These are phyloP conservation scores for Russula earlei DNA, from an alignment of 768 basidiomycete species.

Conservation along the genomic window DNA sequence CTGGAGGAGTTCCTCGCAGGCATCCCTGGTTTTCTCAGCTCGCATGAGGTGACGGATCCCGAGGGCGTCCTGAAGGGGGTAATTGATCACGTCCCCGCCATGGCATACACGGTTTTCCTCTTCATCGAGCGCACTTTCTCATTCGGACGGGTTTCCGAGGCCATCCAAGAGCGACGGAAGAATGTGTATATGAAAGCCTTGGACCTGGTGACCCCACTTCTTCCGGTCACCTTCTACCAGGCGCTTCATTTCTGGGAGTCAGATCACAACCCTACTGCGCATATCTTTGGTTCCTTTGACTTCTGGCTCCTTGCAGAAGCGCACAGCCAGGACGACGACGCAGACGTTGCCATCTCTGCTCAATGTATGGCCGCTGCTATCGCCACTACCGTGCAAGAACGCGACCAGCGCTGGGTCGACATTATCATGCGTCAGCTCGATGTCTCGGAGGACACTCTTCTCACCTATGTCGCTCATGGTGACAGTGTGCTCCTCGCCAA, in stretches of 20 bases:
- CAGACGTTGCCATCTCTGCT: slow-evolving; percentile 9
- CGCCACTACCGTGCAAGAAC: neutral
- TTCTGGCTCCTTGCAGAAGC: slow-evolving; percentile 12
- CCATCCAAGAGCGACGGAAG: slow-evolving; percentile 6
- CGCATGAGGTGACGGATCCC: slow-evolving; percentile 3
- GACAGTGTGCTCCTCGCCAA: slow-evolving; percentile 14
- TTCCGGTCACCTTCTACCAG: slow-evolving; percentile 10
- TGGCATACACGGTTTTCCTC: slow-evolving; percentile 12
- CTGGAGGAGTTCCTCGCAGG: slow-evolving; percentile 11
- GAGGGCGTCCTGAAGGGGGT: neutral
- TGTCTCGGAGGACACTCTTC: neutral
- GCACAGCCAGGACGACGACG: slow-evolving; percentile 9
- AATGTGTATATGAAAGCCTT: slow-evolving; percentile 4
- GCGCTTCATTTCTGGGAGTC: slow-evolving; percentile 7
- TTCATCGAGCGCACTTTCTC: slow-evolving; percentile 14
- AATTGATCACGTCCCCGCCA: slow-evolving; percentile 1
- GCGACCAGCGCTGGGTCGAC: slow-evolving; percentile 7
- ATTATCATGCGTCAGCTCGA: slow-evolving; percentile 3
- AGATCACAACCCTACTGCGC: neutral
- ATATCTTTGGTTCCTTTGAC: slow-evolving; percentile 6
- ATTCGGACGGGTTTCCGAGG: slow-evolving; percentile 6
- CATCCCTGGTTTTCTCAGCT: slow-evolving; percentile 13
- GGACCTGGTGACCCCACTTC: slow-evolving; percentile 3
- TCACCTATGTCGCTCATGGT: slow-evolving; percentile 2
- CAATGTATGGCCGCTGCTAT: slow-evolving; percentile 11